Base-by-base conservation (phyloP, 2,329 filamentous ascomycete genomes). In the Arachnomyces sp. region DNA sequence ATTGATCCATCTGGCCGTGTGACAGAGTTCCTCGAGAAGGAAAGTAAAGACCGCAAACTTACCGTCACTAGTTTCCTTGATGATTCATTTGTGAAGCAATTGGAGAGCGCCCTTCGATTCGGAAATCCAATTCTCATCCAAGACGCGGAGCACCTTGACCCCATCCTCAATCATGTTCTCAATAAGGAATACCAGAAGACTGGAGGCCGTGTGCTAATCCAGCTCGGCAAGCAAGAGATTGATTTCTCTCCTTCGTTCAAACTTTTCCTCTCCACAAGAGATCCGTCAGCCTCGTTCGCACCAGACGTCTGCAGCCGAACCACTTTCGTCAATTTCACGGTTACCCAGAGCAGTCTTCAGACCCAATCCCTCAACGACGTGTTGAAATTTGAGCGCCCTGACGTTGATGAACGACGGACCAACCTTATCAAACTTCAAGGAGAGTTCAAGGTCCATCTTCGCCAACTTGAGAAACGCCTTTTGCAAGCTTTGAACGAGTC, bases 161-260 rank as follows among this genome's bases (percentile, higher is more conserved):
- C 93, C 1, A 89, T 98, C 44, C 80, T 98, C 54, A 98, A 96
- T 58, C 92, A 98, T 55, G 90, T 98, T 41, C 79, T 98, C 65
- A 98, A 98, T 71, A 98, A 98, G 64, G 92, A 98, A 60, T 98
- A 98, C 64, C 93, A 98, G 66, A 93, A 89, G 70, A 98, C 93
- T 18, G 92, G 92, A 52, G 92, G 92, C 15, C 90, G 92, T 75
- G 90, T 96, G 34, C 80, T 98, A 39, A 98, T 98, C 48, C 92
- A 98, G 65, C 84, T 98, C 31, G 92, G 92, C 56, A 95, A 92
- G 66, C 93, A 98, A 65, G 89, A 98, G 66, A 98, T 98, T 50
- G 92, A 98, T 64, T 98, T 98, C 67, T 98, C 92, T 37, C 90
- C 92, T 1, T 80, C 89, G 0, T 98, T 98, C 75, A 92, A 84